phyloP scores from a whole-genome alignment of 2,329 filamentous ascomycete species.

The Mycosphaerelloides madeirae region DNA sequence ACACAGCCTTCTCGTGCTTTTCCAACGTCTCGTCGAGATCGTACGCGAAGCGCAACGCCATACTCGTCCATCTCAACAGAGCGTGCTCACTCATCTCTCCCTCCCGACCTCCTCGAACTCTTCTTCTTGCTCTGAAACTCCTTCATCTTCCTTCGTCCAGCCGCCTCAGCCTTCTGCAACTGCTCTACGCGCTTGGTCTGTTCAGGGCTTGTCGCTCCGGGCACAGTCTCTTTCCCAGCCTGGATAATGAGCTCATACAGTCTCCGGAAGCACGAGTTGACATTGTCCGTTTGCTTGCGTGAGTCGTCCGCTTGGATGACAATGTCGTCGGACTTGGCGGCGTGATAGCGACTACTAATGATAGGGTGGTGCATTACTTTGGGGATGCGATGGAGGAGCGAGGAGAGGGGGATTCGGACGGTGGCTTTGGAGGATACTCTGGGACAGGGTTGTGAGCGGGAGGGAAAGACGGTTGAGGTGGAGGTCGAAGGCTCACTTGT shows the following conservation, averaged over 20 bases:
- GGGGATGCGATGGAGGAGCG: conserved; percentile 52
- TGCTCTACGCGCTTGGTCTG: conserved; percentile 52
- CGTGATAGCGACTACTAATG: conserved; percentile 51
- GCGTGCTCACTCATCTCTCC: conserved; percentile 30
- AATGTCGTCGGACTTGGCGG: conserved; percentile 49
- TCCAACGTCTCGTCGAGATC: too few relatives aligned
- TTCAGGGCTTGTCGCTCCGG: conserved; percentile 56
- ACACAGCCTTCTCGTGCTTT: too few relatives aligned
- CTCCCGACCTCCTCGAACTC: conserved; percentile 44
- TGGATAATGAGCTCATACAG: conserved; percentile 52
- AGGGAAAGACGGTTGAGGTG: not conserved
- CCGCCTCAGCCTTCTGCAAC: conserved; percentile 56
- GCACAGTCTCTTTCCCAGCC: conserved; percentile 49
- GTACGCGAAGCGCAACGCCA: not conserved
- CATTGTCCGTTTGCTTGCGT: conserved; percentile 58
- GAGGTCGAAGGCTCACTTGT: conserved; percentile 51
- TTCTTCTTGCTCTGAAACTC: conserved; percentile 61
- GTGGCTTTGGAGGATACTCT: conserved; percentile 65
- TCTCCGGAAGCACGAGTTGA: conserved; percentile 55
- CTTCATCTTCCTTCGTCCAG: conserved; percentile 53
- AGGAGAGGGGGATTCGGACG: conserved; percentile 51
- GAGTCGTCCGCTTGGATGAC: conserved; percentile 61
- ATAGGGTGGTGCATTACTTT: conserved; percentile 50
- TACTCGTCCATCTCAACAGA: not conserved
- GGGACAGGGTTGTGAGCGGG: conserved; percentile 6